Evolutionary conservation across 106 monocot genomes (phyloP).

Genomic region (Triglochin maritima): DNA sequence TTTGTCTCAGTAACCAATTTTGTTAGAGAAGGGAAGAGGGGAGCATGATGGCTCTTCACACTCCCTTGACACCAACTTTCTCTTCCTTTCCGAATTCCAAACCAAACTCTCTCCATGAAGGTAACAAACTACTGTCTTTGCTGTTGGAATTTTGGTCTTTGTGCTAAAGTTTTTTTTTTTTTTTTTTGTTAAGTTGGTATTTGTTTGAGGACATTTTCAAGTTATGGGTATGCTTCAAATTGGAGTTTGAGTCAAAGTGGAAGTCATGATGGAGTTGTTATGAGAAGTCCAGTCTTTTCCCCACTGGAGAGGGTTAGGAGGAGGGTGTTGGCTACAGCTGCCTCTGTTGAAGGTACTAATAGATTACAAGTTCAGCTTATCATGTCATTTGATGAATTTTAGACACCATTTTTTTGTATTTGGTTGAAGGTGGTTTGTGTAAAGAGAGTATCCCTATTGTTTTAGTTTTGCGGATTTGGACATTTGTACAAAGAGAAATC

Average conservation of each 20-base stretch:
- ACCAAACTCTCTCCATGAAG: background rate
- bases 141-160: background rate
- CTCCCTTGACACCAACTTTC: background rate
- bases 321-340: conserved; percentile 1
- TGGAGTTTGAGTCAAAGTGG: background rate
- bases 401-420: background rate
- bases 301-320: background rate
- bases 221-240: background rate
- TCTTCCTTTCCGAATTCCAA: background rate
- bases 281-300: background rate
- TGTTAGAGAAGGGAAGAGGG: background rate
- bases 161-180: background rate
- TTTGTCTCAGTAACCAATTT: background rate
- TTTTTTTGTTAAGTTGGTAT: background rate
- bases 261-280: background rate
- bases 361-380: background rate
- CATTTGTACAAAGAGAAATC: background rate
- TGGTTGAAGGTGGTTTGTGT: too few relatives aligned
- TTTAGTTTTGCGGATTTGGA: too few relatives aligned
- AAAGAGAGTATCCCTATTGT: too few relatives aligned
- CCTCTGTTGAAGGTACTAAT: conserved; percentile 1
- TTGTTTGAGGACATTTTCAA: background rate
- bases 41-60: background rate
- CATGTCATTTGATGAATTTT: background rate
- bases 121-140: background rate